Percentiles rank a stretch among this genome's conserved stretches.
These are phyloP conservation scores for Carpinus fangiana DNA, from an alignment of 306 rosid genomes.

Conservation along the genomic window DNA sequence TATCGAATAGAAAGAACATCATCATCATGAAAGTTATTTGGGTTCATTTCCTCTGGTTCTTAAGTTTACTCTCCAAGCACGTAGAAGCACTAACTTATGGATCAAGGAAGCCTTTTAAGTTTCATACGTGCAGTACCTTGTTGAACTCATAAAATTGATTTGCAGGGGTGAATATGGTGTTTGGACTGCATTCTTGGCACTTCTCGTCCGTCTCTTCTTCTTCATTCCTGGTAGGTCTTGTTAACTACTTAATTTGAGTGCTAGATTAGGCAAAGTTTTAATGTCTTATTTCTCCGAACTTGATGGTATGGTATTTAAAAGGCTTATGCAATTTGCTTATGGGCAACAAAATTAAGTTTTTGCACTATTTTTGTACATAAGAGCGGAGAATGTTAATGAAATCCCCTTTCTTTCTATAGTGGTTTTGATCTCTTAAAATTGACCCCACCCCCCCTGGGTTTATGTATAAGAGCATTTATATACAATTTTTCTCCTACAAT, in stretches of 20 bases:
- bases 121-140: constrained; percentile 3
- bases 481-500: neutral
- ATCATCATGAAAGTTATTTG: neutral
- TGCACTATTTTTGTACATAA: neutral
- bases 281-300: neutral
- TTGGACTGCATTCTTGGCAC: constrained; percentile 87
- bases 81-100: neutral
- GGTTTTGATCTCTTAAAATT: neutral
- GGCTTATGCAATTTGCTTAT: neutral
- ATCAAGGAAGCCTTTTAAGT: constrained; percentile 1
- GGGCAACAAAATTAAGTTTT: neutral
- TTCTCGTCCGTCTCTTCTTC: constrained; percentile 80
- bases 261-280: neutral
- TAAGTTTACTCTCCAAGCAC: constrained; percentile 13
- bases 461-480: neutral
- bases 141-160: constrained; percentile 31
- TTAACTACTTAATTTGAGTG: constrained; percentile 1
- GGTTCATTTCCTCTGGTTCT: neutral
- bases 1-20: neutral
- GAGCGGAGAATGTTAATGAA: neutral
- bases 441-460: neutral
- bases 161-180: constrained; percentile 85
- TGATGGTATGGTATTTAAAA: neutral
- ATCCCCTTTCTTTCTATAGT: neutral
- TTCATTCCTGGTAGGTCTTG: constrained; percentile 57